phyloP scores from a whole-genome alignment of 805 yeast genomes.

The Schizosaccharomyces osmophilus region DNA sequence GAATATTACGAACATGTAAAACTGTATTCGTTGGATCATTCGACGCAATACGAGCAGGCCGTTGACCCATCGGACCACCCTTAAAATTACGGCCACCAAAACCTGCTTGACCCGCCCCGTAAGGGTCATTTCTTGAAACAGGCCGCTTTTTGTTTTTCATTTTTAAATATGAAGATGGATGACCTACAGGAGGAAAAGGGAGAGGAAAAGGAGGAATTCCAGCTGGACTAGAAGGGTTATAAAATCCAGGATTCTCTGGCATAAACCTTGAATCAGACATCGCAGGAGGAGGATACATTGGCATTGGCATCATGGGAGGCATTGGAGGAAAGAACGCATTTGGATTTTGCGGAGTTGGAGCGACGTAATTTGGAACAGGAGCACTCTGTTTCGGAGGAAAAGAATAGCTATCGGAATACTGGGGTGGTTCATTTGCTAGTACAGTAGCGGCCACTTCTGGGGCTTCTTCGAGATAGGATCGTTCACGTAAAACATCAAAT shows the following conservation, averaged over 20 bases:
- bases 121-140: neutral
- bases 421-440: neutral
- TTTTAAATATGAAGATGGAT: too few relatives aligned
- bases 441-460: neutral
- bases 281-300: neutral
- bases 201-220: neutral
- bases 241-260: too few relatives aligned
- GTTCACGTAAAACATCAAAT: constrained; percentile 12
- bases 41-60: neutral
- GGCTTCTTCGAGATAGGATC: neutral
- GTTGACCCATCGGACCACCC: neutral
- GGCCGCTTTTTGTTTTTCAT: neutral
- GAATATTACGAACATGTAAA: constrained; percentile 21
- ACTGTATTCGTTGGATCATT: constrained; percentile 11
- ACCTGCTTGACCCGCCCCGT: neutral
- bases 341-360: too few relatives aligned
- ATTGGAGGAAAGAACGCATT: neutral
- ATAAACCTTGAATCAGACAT: neutral
- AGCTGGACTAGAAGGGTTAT: too few relatives aligned
- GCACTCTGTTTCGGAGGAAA: too few relatives aligned
- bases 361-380: too few relatives aligned
- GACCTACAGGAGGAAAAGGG: neutral
- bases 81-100: too few relatives aligned
- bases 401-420: too few relatives aligned
- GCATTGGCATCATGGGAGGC: neutral